Base-by-base conservation (phyloP, 2,329 filamentous ascomycete genomes). In the Colletotrichum echinochloae region DNA sequence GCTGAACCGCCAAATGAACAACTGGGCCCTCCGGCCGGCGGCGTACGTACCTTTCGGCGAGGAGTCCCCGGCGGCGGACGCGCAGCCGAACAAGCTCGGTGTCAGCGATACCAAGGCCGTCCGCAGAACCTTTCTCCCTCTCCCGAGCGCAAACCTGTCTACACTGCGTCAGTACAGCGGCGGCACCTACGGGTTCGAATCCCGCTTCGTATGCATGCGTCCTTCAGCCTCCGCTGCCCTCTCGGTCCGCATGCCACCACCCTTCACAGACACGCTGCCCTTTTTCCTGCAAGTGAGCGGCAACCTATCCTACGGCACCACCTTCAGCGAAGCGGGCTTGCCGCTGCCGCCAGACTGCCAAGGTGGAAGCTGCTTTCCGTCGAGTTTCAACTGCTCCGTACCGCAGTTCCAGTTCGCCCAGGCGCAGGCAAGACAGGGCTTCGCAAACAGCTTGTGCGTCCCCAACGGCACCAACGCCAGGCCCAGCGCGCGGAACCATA, bases 1-100 rank as follows among this genome's bases (percentile, higher is more conserved):
- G 0, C 14, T 67, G 33, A 67, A 67, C 1, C 51, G 65, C 8
- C 39, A 64, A 18, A 63, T 63, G 65, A 67, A 64, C 20, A 30
- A 64, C 3, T 67, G 65, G 51, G 30, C 63, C 0, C 16, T 41
- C 16, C 65, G 60, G 6, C 46, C 65, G 1, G 56, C 11, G 1
- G 41, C 51, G 0, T 67, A 67, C 18, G 41, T 56, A 0, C 65
- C 65, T 20, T 67, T 64, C 1, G 65, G 65, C 6, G 60, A 67
- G 35, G 33, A 11, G 3, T 11, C 49, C 2, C n/a, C 33, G 0
- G 23, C 5, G 3, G 23, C 5, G 1, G 39, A 67, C 23, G 7
- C 41, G 7, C 49, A 3, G 18, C 30, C 49, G 0, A 56, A 20
- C n/a, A 14, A 35, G 8, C 30, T 55, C 7, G 60, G 49, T 6